phyloP scores from a whole-genome alignment of 148 eudicot species.

The Talinum fruticosum region DNA sequence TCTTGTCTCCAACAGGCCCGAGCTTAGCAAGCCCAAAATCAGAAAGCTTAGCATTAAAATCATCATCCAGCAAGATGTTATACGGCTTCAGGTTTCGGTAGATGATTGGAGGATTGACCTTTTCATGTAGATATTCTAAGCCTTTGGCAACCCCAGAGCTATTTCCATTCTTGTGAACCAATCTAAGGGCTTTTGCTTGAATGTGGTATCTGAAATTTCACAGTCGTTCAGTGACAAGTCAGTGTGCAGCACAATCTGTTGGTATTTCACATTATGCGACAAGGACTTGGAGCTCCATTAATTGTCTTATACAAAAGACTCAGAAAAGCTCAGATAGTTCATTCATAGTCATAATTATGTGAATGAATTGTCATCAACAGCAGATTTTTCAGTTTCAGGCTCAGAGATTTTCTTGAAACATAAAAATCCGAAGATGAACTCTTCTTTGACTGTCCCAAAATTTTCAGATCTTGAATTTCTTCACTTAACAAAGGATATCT shows the following conservation, averaged over 20 bases:
- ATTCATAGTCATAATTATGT: background rate
- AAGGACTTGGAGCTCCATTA: background rate
- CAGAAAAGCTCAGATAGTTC: background rate
- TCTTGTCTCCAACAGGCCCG: conserved; percentile 41
- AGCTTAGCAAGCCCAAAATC: conserved; percentile 61
- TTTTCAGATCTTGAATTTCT: background rate
- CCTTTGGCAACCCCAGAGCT: conserved; percentile 50
- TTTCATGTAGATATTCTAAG: conserved; percentile 48
- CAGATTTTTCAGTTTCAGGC: background rate
- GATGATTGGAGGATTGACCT: conserved; percentile 45
- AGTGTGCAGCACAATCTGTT: background rate
- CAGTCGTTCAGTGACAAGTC: conserved; percentile 11
- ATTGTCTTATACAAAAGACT: background rate
- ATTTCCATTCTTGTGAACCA: conserved; percentile 54
- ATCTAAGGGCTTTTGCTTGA: conserved; percentile 34
- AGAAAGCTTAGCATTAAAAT: conserved; percentile 47
- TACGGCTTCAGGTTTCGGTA: conserved; percentile 51
- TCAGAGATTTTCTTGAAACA: too few relatives aligned
- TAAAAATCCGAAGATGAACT: too few relatives aligned
- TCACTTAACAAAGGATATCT: background rate
- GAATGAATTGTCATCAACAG: background rate
- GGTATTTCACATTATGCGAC: background rate
- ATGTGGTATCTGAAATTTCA: conserved; percentile 31
- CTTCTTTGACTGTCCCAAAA: background rate
- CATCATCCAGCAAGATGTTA: conserved; percentile 42